These are phyloP conservation scores for Panicum hallii DNA, from an alignment of 202 grass and related monocot species.

Conservation along the genomic window DNA sequence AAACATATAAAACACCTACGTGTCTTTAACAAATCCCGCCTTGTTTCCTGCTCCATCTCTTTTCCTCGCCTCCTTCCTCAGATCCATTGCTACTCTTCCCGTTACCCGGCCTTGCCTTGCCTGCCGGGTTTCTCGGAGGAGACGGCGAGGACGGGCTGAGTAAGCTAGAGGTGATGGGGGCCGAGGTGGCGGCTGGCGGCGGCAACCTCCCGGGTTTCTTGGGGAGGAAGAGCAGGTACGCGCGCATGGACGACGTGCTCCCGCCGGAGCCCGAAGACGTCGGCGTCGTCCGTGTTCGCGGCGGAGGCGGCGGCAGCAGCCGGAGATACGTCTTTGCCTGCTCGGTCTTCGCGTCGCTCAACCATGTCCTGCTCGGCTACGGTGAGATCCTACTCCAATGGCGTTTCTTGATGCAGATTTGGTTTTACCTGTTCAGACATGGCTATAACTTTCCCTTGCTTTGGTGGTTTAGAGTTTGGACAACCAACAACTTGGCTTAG, in stretches of 20 bases:
- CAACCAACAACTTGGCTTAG: not conserved
- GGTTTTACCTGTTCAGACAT: not conserved
- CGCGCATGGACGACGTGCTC: conserved; percentile 66
- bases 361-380: conserved; percentile 90
- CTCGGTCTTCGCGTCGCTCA: conserved; percentile 84
- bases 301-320: conserved; percentile 3
- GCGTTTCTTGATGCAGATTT: conserved; percentile 34
- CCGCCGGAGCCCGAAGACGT: conserved; percentile 44
- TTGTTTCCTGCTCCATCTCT: conserved; percentile 1
- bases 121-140: not conserved
- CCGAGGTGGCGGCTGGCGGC: conserved; percentile 24
- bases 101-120: not conserved
- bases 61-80: conserved; percentile 6
- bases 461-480: not conserved
- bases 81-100: not conserved
- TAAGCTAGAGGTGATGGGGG: not conserved
- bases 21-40: conserved; percentile 11
- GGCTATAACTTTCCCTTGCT: not conserved
- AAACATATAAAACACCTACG: not conserved
- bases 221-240: conserved; percentile 60
- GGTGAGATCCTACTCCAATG: conserved; percentile 50
- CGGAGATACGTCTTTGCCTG: conserved; percentile 68
- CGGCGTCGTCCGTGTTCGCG: conserved; percentile 8
- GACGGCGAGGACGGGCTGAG: too few species aligned
- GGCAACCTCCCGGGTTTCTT: conserved; percentile 40